Evolutionary conservation across 1,284 basidiomycete species (phyloP), one percentile per base, ranked within the genome.

Genomic region (Cryptococcus sp.): DNA sequence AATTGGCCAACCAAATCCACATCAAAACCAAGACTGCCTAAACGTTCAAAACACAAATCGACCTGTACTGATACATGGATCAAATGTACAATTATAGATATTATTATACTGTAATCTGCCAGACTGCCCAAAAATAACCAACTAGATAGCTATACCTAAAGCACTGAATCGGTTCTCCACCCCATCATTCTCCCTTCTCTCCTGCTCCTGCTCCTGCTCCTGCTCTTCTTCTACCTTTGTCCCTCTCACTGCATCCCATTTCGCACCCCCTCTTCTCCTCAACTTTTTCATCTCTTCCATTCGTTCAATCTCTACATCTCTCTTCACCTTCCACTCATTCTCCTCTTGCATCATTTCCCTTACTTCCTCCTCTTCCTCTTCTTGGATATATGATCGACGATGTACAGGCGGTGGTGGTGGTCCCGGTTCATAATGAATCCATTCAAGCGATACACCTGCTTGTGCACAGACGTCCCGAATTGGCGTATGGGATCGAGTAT

Each of bases 401-500:
- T 68, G 66, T 4, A 66, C 61, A 4, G 61, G 57, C 4, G 66
- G 64, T 3, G 70, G 62, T 4, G 63, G 50, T n/a, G 57, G 56
- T 55, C 66, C 67, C 46, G 67, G 67, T 47, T 66, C 67, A 49
- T 65, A 68, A 55, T 67, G 68, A 43, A 66, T 63, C 53, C 57
- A 69, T 46, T 65, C 61, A 14, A 67, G 55, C 45, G 55, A 44
- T 15, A 65, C 65, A 15, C 66, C 65, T 4, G 66, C 66, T 37
- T 56, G 55, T 36, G 79, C 76, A 32, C 91, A 80, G 10, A 90
- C 82, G 35, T 83, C 81, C 45, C 78, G 71, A 52, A 92, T 83
- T 0, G 87, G 83, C 1, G 83, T 82, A 65, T 92, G 90, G 14
- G 83, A 83, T 42, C 83, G 82, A 1, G 86, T 80, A 11, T 78